Percentiles rank a stretch among this genome's conserved stretches.
Conservation (phyloP, 208 protist genomes). For the Wallacemonas sp. region DNA sequence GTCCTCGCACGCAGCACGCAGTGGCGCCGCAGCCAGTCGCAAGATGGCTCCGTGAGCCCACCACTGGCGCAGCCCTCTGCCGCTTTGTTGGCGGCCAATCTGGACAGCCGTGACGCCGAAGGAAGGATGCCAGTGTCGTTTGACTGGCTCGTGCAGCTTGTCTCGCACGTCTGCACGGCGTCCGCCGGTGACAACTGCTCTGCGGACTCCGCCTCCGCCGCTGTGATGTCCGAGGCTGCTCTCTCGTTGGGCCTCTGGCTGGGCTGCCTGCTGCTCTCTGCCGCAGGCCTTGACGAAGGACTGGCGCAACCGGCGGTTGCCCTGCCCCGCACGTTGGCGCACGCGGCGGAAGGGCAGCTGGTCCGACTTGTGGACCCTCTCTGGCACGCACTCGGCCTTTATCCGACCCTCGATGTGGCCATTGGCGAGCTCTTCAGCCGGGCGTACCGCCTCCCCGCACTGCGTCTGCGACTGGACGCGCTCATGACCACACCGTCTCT, state of each 20-base stretch:
- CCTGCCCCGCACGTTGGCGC: background rate
- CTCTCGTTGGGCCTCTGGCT: background rate
- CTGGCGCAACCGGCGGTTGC: background rate
- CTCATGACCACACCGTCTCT: background rate
- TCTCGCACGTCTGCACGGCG: background rate
- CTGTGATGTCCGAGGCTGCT: background rate
- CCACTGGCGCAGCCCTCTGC: background rate
- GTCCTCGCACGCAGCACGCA: background rate
- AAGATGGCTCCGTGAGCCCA: background rate
- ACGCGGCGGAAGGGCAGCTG: background rate
- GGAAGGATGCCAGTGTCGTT: background rate
- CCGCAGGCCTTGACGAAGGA: background rate
- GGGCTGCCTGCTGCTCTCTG: constrained; percentile 1
- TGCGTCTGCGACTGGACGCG: background rate
- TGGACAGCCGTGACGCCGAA: too few species aligned
- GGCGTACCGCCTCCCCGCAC: background rate
- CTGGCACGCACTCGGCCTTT: background rate
- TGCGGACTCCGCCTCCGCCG: background rate
- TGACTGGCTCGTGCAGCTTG: background rate
- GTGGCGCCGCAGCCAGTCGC: background rate
- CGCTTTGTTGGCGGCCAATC: too few species aligned
- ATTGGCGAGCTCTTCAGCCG: background rate
- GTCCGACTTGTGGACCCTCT: background rate
- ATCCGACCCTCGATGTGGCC: background rate
- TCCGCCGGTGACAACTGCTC: background rate